Evolutionary conservation across 495 filamentous ascomycete genomes (phyloP), one percentile per base, ranked within the genome.

Genomic region (Bryoglossum gracile): DNA sequence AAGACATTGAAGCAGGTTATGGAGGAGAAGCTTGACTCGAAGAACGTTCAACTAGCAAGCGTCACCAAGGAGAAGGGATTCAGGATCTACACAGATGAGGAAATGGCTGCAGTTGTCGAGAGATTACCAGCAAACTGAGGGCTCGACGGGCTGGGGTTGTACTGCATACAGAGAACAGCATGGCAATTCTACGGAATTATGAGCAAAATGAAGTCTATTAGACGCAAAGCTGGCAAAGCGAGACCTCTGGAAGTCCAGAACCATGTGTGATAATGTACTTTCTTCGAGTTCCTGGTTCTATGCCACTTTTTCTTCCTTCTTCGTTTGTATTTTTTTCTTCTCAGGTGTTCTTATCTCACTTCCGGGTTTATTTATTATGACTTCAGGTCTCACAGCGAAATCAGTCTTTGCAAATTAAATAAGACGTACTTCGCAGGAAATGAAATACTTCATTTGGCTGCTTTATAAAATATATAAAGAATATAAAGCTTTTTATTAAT

Each of bases 1-100:
- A 96, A 96, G 80, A 98, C 92, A 30, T 68, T 98, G 66, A 98
- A 98, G 77, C 92, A 98, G 72, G 92, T 98, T 44, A 98, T 98
- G 92, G 92, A 98, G 72, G 92, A 98, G 81, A 98, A 97, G 74
- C 78, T 98, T 44, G 92, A 98, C 65, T 75, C 86, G 34, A 97
- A 97, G 78, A 98, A 97, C 62, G 94, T 98, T 56, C 92, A 97
- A 76, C 68, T 98, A 56, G 92, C 92, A 36, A 96, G 89, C 62
- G 94, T 97, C 46, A 98, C 92, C 50, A 95, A 91, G 75, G 90
- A 94, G 49, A 89, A 86, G 65, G 92, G 94, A 14, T 97, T 98
- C 76, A 83, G 84, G 65, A 96, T 98, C 75, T 96, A 98, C 73
- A 84, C 80, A 47, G 92, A 98, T 58, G 88, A 87, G 62, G 91